Percentiles rank a stretch among this genome's conserved stretches.
Conservation (phyloP, 1,284 basidiomycete genomes). For the Serendipita sp. region DNA sequence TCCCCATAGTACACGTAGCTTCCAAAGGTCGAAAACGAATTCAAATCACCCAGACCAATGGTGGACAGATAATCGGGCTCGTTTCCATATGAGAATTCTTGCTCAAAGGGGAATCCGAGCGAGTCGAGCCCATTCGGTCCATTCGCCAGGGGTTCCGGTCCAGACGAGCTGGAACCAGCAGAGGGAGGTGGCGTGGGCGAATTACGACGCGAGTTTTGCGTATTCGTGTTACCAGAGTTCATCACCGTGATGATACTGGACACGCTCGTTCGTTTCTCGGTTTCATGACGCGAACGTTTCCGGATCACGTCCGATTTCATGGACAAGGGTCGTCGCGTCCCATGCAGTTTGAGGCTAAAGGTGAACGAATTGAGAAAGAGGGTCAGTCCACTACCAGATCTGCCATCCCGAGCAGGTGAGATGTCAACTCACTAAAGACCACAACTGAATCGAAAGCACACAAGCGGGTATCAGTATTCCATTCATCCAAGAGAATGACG, state of each 20-base stretch:
- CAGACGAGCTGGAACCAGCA: slow-evolving; percentile 2
- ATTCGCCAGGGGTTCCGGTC: neutral
- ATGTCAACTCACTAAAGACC: slow-evolving; percentile 36
- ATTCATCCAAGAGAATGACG: neutral
- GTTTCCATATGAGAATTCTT: neutral
- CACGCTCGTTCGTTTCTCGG: slow-evolving; percentile 6
- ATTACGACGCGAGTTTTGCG: neutral
- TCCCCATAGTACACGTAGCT: neutral
- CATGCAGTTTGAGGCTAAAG: slow-evolving; percentile 62
- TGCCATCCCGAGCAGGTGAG: neutral
- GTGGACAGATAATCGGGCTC: neutral
- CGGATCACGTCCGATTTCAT: slow-evolving; percentile 79
- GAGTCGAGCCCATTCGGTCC: neutral
- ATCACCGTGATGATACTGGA: slow-evolving; percentile 5
- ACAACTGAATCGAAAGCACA: slow-evolving; percentile 22
- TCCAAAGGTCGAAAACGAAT: neutral
- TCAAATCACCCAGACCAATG: neutral
- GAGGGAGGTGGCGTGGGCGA: slow-evolving; percentile 1
- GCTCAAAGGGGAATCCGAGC: neutral
- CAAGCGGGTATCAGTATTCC: slow-evolving; percentile 8
- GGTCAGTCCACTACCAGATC: slow-evolving; percentile 6
- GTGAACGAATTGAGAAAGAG: slow-evolving; percentile 13
- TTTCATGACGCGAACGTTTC: slow-evolving; percentile 64
- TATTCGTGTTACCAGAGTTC: neutral
- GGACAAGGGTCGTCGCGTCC: slow-evolving; percentile 63